These are phyloP conservation scores for Salix purpurea DNA, from an alignment of 345 rosid species.

Conservation along the genomic window DNA sequence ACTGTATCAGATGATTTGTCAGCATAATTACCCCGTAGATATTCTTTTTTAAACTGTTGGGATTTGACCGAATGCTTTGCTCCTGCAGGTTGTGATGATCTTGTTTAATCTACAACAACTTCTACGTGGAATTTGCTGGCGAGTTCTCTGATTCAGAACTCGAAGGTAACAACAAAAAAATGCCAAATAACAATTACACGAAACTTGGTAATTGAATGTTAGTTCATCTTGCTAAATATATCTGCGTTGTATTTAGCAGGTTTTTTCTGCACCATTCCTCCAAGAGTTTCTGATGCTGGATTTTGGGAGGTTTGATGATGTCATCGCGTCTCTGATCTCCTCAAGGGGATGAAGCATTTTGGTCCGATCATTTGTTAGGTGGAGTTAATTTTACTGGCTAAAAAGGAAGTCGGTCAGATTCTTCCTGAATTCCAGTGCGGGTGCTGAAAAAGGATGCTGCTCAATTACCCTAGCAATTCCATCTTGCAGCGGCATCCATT, in stretches of 20 bases:
- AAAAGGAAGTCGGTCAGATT: not conserved
- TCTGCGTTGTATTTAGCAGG: not conserved
- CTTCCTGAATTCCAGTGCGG: not conserved
- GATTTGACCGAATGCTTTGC: not conserved
- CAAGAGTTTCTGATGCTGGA: not conserved
- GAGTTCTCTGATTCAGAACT: not conserved
- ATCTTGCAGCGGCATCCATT: not conserved
- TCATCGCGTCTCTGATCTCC: not conserved
- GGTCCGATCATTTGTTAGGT: conserved; percentile 32
- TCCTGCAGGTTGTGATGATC: not conserved
- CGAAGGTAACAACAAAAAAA: not conserved
- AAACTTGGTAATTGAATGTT: not conserved
- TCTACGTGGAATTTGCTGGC: not conserved
- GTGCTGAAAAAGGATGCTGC: not conserved
- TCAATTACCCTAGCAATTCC: not conserved
- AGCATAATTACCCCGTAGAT: not conserved
- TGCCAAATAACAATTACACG: not conserved
- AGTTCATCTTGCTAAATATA: not conserved
- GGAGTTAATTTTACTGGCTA: not conserved
- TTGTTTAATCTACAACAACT: not conserved
- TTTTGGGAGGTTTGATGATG: not conserved
- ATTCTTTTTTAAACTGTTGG: not conserved
- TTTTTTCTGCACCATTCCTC: not conserved
- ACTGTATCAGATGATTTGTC: not conserved
- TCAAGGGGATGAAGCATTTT: conserved; percentile 50